Percentiles rank a stretch among this genome's conserved stretches.
Evolutionary conservation across 345 rosid genomes (phyloP).

Genomic region (Raphanus raphanistrum): DNA sequence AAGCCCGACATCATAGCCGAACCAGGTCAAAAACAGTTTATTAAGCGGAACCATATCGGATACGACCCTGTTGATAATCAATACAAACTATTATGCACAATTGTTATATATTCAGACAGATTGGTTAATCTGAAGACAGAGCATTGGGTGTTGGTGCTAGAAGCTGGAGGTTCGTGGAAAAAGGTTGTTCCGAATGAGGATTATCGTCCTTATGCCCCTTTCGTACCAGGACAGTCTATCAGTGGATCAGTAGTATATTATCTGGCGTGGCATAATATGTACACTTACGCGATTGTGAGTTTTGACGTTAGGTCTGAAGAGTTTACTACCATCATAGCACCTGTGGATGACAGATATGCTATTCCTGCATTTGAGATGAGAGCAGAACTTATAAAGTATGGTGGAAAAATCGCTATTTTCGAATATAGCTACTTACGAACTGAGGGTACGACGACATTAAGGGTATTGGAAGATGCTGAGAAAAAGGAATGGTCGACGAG

Average conservation of each 20-base stretch:
- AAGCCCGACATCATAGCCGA: no score
- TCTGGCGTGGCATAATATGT: background rate
- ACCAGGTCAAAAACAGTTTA: no score
- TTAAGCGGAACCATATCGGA: no score
- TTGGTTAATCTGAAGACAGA: background rate
- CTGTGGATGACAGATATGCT: no score
- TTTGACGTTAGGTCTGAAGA: conserved; percentile 15
- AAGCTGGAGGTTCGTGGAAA: conserved; percentile 22
- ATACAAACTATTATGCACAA: background rate
- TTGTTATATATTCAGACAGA: background rate
- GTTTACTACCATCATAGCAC: background rate
- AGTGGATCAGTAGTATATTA: conserved; percentile 2
- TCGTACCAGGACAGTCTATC: background rate
- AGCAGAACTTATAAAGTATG: conserved; percentile 9
- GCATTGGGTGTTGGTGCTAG: conserved; percentile 3
- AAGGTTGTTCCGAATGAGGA: background rate
- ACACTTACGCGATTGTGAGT: background rate
- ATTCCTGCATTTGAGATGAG: background rate
- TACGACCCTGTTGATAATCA: background rate
- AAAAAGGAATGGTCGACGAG: background rate
- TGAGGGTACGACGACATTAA: background rate
- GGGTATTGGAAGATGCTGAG: background rate
- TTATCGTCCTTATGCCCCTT: background rate
- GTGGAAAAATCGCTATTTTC: background rate
- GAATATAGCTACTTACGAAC: background rate